Percentiles rank a stretch among this genome's conserved stretches.
Conservation (phyloP, 2,329 filamentous ascomycete genomes). For the Exophiala phaeomuriformis region DNA sequence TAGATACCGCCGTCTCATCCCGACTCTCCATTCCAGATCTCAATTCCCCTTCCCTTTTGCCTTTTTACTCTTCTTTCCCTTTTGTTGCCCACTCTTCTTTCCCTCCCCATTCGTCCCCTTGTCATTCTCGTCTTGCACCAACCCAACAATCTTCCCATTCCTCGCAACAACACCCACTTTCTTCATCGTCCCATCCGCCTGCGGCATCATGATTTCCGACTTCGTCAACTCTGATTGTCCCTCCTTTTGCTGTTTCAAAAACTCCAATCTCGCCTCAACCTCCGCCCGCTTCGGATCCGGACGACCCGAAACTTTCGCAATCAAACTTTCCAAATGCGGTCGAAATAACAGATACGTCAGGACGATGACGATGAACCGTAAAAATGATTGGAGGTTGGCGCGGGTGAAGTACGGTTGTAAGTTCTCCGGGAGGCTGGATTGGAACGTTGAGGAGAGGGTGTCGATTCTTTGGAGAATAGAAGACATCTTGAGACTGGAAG, state of each 20-base stretch:
- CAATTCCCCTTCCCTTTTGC: background rate
- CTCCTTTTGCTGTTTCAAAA: slow-evolving; percentile 17
- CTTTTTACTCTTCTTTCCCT: background rate
- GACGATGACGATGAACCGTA: slow-evolving; percentile 19
- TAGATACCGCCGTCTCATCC: no score
- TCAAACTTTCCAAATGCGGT: slow-evolving; percentile 20
- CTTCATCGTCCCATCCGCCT: background rate
- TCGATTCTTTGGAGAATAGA: background rate
- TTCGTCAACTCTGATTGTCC: background rate
- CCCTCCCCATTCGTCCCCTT: background rate
- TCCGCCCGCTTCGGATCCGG: slow-evolving; percentile 13
- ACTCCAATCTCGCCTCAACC: slow-evolving; percentile 14
- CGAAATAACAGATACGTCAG: slow-evolving; percentile 22
- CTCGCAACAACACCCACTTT: background rate
- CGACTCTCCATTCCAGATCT: background rate
- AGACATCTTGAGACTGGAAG: background rate
- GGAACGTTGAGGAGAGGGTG: background rate
- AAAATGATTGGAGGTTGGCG: slow-evolving; percentile 10
- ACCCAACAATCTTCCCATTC: background rate
- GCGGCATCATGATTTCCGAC: background rate
- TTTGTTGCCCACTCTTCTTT: background rate
- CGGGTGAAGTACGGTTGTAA: slow-evolving; percentile 16
- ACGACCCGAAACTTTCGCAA: slow-evolving; percentile 13
- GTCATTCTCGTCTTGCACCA: background rate
- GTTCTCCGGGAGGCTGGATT: background rate